Base-by-base conservation (phyloP, 2,329 filamentous ascomycete species). In the Curvularia spicifera region DNA sequence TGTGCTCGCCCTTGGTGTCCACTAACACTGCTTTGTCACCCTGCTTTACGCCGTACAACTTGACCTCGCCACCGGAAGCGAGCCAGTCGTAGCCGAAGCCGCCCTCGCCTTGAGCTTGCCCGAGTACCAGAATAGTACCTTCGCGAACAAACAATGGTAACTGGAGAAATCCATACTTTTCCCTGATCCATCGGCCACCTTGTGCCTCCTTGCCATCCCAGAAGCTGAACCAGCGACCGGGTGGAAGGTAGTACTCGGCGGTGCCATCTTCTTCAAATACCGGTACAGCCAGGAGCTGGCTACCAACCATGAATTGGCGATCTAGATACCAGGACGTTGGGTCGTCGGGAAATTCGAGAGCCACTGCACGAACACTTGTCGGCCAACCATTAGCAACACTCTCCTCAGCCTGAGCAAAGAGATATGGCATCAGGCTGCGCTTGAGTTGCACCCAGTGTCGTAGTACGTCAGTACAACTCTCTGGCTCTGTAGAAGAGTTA, bases 251-350 rank as follows among this genome's bases (percentile, higher is more conserved):
- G 71, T 90, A 89, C 55, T 88, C 84, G 0, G 88, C 87, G 35
- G 83, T 82, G 0, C 86, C 87, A 1, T 81, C 80, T 70, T 89
- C 85, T 10, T 84, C 82, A 60, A 89, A 89, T 1, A 90, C 79
- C 1, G 88, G 88, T 1, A 87, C 86, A 5, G 87, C 85, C 7
- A 91, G 77, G 33, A 91, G 74, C 50, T 81, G 82, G 15, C 82
- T 81, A 2, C 89, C 89, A n/a, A 91, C 79, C 85, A 91, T 89
- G 75, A 90, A 91, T 72, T 91, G 87, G 31, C 86, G 84, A 73
- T 92, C 89, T 45, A 90, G 80, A 51, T 80, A 82, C 84, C 88
- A 91, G 0, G 84, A 79, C 4, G 86, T 90, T n/a, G 84, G 83
- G 66, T 92, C 89, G 2, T 87, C 82, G 1, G 88, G 88, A 67